Evolutionary conservation across 768 basidiomycete species (phyloP).

Genomic region (Termitomyces sp.): DNA sequence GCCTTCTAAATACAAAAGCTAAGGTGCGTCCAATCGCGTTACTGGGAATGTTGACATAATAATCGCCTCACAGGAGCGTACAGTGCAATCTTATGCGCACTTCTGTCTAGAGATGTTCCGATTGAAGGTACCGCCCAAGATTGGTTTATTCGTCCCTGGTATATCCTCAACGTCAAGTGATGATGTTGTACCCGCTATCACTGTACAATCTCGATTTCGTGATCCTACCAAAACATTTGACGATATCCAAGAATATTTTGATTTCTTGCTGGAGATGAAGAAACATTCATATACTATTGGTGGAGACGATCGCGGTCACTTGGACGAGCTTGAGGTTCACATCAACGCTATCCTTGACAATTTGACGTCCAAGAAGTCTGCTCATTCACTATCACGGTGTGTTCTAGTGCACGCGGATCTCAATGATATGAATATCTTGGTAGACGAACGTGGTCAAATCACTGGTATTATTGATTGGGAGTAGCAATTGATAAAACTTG

Average conservation of each 20-base stretch:
- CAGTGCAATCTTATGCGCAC: not conserved
- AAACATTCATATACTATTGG: not conserved
- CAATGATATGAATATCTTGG: not conserved
- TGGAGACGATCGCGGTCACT: not conserved
- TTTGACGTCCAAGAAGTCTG: not conserved
- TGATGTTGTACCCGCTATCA: conserved; percentile 1
- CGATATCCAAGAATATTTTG: conserved; percentile 7
- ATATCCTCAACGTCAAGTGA: not conserved
- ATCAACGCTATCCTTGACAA: not conserved
- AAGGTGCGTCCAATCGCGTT: not conserved
- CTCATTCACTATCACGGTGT: not conserved
- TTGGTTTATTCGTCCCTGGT: conserved; percentile 7
- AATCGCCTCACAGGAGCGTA: not conserved
- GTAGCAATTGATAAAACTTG: not conserved
- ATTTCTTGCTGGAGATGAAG: conserved; percentile 10
- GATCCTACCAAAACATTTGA: conserved; percentile 1
- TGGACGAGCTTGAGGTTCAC: not conserved
- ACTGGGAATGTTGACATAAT: not conserved
- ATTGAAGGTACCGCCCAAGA: conserved; percentile 1
- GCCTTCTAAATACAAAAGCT: not conserved
- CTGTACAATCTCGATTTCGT: not conserved
- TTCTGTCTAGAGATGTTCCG: not conserved
- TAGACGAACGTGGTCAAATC: not conserved
- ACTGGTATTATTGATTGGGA: not conserved
- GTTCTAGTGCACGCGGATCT: not conserved